Base-by-base conservation (phyloP, 1,139 yeast genomes). In the Protomyces gravidus region DNA sequence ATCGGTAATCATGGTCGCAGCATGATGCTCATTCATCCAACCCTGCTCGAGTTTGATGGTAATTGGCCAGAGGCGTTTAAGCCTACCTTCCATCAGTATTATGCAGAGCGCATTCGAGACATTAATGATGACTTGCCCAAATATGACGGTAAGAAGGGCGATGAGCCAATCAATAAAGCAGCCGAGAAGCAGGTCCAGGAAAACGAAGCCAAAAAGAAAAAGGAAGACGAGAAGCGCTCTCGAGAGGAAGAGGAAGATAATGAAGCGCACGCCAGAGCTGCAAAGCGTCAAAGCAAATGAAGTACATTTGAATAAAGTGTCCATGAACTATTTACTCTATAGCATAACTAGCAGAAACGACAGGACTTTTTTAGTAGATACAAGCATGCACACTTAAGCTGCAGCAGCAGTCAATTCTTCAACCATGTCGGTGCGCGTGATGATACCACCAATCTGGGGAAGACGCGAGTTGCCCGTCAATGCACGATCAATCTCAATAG, bases 361-460 rank as follows among this genome's bases (percentile, higher is more conserved):
- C n/a, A 9, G 19, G 15, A 19, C 21, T 39, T 39, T 17, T 36
- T 36, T 7, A n/a, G n/a, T 19, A 21, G 21, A 19, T n/a, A 39
- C 21, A 39, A 36, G 17, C 15, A 19, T 39, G 45, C n/a, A n/a
- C n/a, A 7, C 9, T 25, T 33, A 32, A 13, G 52, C 52, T 3
- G 40, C 52, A 17, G 36, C 45, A 21, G 52, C 52, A n/a, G 45
- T 19, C 40, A 30, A 13, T 42, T 15, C 15, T 21, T 32, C 52
- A n/a, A 27, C 15, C 28, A 21, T n/a, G 30, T 23, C 27, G 30
- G n/a, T 21, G 15, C 52, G 26, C 25, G 28, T 42, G 21, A 55
- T 55, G 26, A 92, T 86, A 45, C 96, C 85, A 59, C 98, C 98
- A 69, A 86, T 87, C 50, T 96, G 96, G 63, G 98, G 97, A 68